Conservation (phyloP, 495 filamentous ascomycete genomes). For the Talaromyces adpressus region DNA sequence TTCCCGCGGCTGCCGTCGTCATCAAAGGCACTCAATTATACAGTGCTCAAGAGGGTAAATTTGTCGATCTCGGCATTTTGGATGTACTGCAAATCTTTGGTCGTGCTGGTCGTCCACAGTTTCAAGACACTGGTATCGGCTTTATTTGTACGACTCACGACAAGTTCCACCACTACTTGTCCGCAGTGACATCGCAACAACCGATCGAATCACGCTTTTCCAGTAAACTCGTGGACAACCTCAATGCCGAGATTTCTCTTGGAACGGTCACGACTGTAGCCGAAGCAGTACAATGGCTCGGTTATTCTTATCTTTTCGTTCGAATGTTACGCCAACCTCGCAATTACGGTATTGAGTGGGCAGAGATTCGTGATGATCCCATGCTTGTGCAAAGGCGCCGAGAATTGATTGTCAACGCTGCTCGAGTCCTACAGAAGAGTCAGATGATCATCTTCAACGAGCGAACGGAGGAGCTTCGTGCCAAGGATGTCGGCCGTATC, state of each 20-base stretch:
- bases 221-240: constrained; percentile 83
- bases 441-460: constrained; percentile 99
- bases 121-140: constrained; percentile 90
- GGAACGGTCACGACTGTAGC: constrained; percentile 93
- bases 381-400: constrained; percentile 73
- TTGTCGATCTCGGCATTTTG: constrained; percentile 91
- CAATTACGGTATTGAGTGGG: constrained; percentile 91
- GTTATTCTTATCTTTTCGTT: constrained; percentile 95
- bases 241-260: constrained; percentile 91
- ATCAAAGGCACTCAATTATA: constrained; percentile 98
- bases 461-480: constrained; percentile 76
- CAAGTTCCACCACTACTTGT: constrained; percentile 85
- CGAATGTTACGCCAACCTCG: constrained; percentile 90
- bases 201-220: constrained; percentile 95
- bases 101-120: constrained; percentile 94
- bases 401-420: constrained; percentile 80
- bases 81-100: constrained; percentile 99
- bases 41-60: constrained; percentile 91
- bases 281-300: constrained; percentile 93
- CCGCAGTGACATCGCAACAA: constrained; percentile 88
- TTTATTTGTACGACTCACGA: constrained; percentile 95
- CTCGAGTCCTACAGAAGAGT: constrained; percentile 73
- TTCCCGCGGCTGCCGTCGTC: constrained; percentile 92
- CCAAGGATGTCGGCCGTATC: constrained; percentile 93
- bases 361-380: constrained; percentile 83